Conservation (phyloP, 164 flowering plant genomes). For the Malania oleifera region DNA sequence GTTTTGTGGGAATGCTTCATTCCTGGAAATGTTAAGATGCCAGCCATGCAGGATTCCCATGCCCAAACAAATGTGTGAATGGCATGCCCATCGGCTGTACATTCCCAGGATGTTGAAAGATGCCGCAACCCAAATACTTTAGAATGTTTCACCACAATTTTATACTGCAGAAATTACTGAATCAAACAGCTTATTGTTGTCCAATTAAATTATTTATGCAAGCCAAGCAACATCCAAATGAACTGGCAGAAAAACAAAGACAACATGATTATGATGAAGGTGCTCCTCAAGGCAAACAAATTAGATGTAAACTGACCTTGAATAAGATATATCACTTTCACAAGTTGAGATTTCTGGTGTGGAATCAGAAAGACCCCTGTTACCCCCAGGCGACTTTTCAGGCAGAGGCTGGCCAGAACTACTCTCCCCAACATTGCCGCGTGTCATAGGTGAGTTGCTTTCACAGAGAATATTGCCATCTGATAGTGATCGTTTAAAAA, state of each 20-base stretch:
- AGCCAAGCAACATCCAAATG: too few species aligned
- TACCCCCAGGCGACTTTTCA: constrained; percentile 28
- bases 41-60: too few species aligned
- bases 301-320: constrained; percentile 38
- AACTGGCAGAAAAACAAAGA: neutral
- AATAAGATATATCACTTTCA: constrained; percentile 45
- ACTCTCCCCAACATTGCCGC: constrained; percentile 24
- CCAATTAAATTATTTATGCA: too few species aligned
- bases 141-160: too few species aligned
- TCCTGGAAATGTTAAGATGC: too few species aligned
- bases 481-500: constrained; percentile 78
- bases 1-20: too few species aligned
- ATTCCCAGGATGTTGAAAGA: too few species aligned
- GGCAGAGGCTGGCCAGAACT: constrained; percentile 26
- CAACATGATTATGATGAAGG: neutral
- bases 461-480: constrained; percentile 74
- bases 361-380: constrained; percentile 55
- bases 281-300: neutral
- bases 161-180: too few species aligned
- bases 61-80: too few species aligned
- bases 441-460: constrained; percentile 37
- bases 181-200: too few species aligned
- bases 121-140: too few species aligned
- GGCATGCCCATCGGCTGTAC: too few species aligned
- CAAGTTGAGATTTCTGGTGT: constrained; percentile 61